These are phyloP conservation scores for Lenzites betulinus DNA, from an alignment of 768 basidiomycete species.

Conservation along the genomic window DNA sequence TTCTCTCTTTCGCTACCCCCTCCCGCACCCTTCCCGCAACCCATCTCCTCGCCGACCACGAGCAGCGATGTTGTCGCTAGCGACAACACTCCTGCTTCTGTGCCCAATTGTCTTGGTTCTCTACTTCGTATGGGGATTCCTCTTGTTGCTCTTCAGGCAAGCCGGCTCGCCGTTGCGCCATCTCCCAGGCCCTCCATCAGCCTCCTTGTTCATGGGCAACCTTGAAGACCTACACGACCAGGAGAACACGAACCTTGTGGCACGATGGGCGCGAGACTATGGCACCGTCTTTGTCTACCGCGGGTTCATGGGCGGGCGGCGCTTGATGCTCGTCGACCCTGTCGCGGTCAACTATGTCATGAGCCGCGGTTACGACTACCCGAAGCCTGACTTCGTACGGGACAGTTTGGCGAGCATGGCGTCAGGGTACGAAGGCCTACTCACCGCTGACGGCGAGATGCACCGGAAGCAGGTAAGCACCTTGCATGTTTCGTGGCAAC, in stretches of 20 bases:
- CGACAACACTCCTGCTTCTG: conserved; percentile 11
- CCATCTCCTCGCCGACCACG: not conserved
- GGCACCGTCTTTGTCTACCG: conserved; percentile 55
- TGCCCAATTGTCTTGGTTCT: conserved; percentile 28
- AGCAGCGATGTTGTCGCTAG: conserved; percentile 5
- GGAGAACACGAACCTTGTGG: conserved; percentile 54
- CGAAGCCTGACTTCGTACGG: conserved; percentile 60
- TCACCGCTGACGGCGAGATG: conserved; percentile 55
- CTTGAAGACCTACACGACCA: conserved; percentile 56
- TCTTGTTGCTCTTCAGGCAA: conserved; percentile 47
- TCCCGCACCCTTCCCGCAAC: conserved; percentile 1
- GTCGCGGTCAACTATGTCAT: conserved; percentile 60
- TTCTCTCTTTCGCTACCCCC: conserved; percentile 12
- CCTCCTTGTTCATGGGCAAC: conserved; percentile 54
- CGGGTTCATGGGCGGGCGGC: conserved; percentile 51
- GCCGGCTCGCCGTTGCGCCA: conserved; percentile 47
- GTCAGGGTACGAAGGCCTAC: conserved; percentile 49
- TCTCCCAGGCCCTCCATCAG: conserved; percentile 48
- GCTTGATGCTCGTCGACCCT: conserved; percentile 63
- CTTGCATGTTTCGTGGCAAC: not conserved
- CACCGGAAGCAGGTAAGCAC: conserved; percentile 53
- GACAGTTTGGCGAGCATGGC: conserved; percentile 54
- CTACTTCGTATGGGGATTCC: conserved; percentile 39
- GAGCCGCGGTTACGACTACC: conserved; percentile 54
- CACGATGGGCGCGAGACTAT: conserved; percentile 46